Evolutionary conservation across 1,139 yeast genomes (phyloP), one percentile per base, ranked within the genome.

Genomic region (Blastobotrys proliferans): DNA sequence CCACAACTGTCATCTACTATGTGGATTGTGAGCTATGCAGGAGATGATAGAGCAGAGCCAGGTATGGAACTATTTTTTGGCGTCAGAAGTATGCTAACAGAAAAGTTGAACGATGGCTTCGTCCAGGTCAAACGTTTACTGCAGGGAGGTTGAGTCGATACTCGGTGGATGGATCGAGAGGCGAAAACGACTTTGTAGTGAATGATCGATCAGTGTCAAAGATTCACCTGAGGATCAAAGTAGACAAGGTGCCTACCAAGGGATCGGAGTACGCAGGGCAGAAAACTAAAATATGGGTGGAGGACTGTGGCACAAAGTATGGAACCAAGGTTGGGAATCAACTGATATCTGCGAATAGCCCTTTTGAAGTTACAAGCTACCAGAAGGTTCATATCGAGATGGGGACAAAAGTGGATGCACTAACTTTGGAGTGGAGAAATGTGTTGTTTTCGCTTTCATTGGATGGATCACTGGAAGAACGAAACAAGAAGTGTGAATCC

Each of bases 391-490:
- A n/a, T n/a, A n/a, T n/a, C n/a, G n/a, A n/a, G n/a, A n/a, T n/a
- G n/a, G n/a, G n/a, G n/a, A n/a, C n/a, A n/a, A n/a, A n/a, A n/a
- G n/a, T 5, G 13, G 10, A 8, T 11, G 11, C 11, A 24, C 13
- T 29, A 4, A 29, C 19, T 17, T 5, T 40, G 32, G 35, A 27
- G 14, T 42, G 45, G 45, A 32, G 18, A 10, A 21, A 24, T 4
- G 32, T 42, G 14, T 38, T 40, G 4, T 19, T 43, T 20, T 21
- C 41, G 16, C 14, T 21, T 6, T 27, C 38, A n/a, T 4, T 25
- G 37, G 42, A 39, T 33, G 20, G 43, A 30, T n/a, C n/a, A n/a
- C n/a, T n/a, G n/a, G 16, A 30, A 16, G 8, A 14, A 9, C 20
- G 33, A 16, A 13, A 31, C 8, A 31, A 24, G 38, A 10, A 26